Evolutionary conservation across 225 moss, liverwort and hornwort genomes (phyloP).

Genomic region (Rhytidiadelphus loreus): DNA sequence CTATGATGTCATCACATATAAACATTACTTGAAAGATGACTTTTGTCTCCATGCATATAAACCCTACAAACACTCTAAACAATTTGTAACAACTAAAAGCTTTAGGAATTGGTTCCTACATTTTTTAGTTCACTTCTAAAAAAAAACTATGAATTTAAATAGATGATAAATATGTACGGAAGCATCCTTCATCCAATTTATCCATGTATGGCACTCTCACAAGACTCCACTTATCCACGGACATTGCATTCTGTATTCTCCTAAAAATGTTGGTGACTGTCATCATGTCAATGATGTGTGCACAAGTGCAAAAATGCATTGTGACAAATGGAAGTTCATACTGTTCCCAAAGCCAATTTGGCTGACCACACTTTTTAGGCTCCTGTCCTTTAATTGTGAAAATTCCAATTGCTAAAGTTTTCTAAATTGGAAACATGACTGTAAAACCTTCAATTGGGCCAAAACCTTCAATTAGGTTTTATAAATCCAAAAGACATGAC

Average conservation of each 20-base stretch:
- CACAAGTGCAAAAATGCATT: not conserved
- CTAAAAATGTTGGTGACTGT: accelerated
- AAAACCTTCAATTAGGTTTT: not conserved
- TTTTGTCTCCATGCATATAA: not conserved
- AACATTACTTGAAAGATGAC: not conserved
- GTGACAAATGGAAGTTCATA: not conserved
- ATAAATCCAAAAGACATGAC: too few species aligned
- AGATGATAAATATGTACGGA: not conserved
- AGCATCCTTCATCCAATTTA: not conserved
- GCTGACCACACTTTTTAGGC: accelerated
- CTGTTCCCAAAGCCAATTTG: too few species aligned
- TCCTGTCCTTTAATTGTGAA: not conserved
- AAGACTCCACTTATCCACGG: accelerated
- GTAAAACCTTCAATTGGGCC: not conserved
- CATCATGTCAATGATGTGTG: accelerated
- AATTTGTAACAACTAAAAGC: not conserved
- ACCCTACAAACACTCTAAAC: not conserved
- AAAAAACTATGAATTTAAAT: not conserved
- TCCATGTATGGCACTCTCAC: not conserved
- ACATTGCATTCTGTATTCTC: accelerated
- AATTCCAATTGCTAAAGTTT: not conserved
- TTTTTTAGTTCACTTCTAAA: not conserved
- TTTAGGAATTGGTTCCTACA: not conserved
- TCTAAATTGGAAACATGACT: accelerated
- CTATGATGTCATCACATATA: not conserved